Conservation (phyloP, 306 rosid genomes). For the Rosa chinensis region DNA sequence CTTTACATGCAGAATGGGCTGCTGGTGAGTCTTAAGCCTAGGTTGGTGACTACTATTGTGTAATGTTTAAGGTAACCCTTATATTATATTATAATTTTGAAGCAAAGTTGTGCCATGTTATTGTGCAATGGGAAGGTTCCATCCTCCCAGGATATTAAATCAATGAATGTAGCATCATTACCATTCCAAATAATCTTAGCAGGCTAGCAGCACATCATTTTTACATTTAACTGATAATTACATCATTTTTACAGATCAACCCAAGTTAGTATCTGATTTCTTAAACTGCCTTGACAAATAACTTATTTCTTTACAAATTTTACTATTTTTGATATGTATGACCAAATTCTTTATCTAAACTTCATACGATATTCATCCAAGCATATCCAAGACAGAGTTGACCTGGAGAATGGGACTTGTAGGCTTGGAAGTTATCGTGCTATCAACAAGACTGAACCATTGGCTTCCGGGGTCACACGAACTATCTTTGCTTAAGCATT, state of each 20-base stretch:
- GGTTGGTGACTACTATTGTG: conserved; percentile 9
- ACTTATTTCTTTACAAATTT: neutral
- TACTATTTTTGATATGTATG: neutral
- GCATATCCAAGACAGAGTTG: conserved; percentile 19
- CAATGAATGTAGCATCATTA: neutral
- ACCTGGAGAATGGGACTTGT: conserved; percentile 15
- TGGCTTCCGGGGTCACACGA: conserved; percentile 76
- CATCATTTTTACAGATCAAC: neutral
- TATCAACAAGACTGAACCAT: conserved; percentile 79
- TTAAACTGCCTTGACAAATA: neutral
- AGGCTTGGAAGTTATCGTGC: conserved; percentile 35
- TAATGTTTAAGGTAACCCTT: neutral
- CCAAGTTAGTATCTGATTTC: neutral
- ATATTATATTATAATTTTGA: neutral
- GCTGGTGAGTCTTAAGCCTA: conserved; percentile 38
- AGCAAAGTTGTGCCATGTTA: neutral
- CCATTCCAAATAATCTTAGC: neutral
- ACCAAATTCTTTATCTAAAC: neutral
- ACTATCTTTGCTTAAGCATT: conserved; percentile 54
- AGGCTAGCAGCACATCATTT: neutral
- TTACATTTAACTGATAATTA: neutral
- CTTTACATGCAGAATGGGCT: conserved; percentile 47
- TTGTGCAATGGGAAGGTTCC: neutral
- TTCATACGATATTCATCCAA: conserved; percentile 12
- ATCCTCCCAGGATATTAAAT: neutral